Evolutionary conservation across 495 filamentous ascomycete species (phyloP).

Genomic region (Aspergillus sparsus): DNA sequence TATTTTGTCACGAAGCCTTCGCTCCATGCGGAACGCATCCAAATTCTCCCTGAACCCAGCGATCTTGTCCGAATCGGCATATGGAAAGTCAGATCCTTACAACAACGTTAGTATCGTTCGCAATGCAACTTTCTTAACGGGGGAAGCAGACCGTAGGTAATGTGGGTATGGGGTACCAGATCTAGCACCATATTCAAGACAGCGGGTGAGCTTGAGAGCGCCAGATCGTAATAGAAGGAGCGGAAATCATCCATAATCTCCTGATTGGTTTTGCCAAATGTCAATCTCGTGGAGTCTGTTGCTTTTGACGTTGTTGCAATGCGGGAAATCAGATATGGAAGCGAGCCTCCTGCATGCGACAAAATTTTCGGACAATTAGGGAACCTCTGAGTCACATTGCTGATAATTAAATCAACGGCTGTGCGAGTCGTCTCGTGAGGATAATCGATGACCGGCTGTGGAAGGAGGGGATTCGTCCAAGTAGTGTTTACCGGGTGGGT

Average conservation of each 20-base stretch:
- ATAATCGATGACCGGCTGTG: slow-evolving; percentile 53
- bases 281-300: not conserved
- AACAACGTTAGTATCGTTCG: not conserved
- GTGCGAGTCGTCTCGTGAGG: slow-evolving; percentile 55
- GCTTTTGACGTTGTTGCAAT: slow-evolving; percentile 27
- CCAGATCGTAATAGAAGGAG: slow-evolving; percentile 44
- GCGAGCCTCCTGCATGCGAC: slow-evolving; percentile 53
- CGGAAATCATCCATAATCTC: slow-evolving; percentile 37
- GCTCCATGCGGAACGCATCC: slow-evolving; percentile 22
- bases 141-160: slow-evolving; percentile 47
- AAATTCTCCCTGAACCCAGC: slow-evolving; percentile 16
- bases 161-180: slow-evolving; percentile 41
- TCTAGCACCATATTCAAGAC: slow-evolving; percentile 39
- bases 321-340: slow-evolving; percentile 44
- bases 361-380: slow-evolving; percentile 53
- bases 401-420: slow-evolving; percentile 51
- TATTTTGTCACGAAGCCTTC: slow-evolving; percentile 21
- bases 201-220: slow-evolving; percentile 36
- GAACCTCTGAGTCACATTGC: slow-evolving; percentile 28
- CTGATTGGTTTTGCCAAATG: slow-evolving; percentile 23
- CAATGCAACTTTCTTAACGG: not conserved
- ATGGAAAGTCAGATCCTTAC: not conserved
- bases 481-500: slow-evolving; percentile 44
- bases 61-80: not conserved
- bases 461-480: slow-evolving; percentile 37